A percentile compares a stretch with the other conserved stretches of the same genome.
Evolutionary conservation across 2,329 filamentous ascomycete species (phyloP).

Genomic region (Diplocarpon mali): DNA sequence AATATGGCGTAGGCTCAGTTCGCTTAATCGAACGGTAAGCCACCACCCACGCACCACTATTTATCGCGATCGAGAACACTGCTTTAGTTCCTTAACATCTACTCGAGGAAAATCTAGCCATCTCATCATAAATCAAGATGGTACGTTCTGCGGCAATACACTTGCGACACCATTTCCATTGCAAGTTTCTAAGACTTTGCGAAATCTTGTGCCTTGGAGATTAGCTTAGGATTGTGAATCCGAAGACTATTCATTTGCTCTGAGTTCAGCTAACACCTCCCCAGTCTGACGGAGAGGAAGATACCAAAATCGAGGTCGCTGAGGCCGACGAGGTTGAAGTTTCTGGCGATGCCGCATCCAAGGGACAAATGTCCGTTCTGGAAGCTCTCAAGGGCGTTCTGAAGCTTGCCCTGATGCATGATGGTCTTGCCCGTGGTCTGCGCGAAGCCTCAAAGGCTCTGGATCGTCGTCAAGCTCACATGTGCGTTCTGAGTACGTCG

Average conservation of each 20-base stretch:
- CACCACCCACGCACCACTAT: too few relatives aligned
- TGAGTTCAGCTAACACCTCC: neutral
- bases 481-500: constrained; percentile 74
- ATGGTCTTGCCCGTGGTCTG: constrained; percentile 95
- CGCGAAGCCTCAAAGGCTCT: constrained; percentile 98
- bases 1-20: too few relatives aligned
- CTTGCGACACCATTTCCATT: neutral
- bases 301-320: constrained; percentile 73
- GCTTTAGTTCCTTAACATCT: neutral
- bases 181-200: neutral
- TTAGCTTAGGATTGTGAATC: too few relatives aligned
- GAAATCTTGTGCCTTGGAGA: neutral
- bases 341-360: constrained; percentile 73
- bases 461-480: constrained; percentile 96
- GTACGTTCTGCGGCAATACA: constrained; percentile 8
- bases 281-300: constrained; percentile 99
- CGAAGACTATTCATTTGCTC: too few relatives aligned
- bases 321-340: constrained; percentile 88
- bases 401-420: constrained; percentile 98
- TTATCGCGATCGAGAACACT: neutral
- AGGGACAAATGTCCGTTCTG: constrained; percentile 94
- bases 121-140: constrained; percentile 19
- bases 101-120: constrained; percentile 7
- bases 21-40: too few relatives aligned
- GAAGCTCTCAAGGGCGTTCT: constrained; percentile 98